These are phyloP conservation scores for Linanthus parryae DNA, from an alignment of 148 eudicot genomes.

Conservation along the genomic window DNA sequence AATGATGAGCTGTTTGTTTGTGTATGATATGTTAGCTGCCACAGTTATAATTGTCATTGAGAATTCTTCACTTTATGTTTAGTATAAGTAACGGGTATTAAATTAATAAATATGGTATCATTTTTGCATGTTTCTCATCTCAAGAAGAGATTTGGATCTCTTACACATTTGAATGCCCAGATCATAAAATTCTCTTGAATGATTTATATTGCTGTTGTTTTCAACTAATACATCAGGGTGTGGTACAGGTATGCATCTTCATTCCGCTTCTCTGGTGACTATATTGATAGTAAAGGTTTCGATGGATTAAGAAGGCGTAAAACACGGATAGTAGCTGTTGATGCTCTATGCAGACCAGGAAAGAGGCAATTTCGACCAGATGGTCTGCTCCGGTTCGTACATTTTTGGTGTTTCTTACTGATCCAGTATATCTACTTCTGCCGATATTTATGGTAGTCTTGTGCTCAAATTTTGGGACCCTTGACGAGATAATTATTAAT, in stretches of 20 bases:
- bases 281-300: constrained; percentile 42
- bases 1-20: too few relatives aligned
- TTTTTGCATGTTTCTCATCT: too few relatives aligned
- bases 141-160: too few relatives aligned
- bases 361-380: constrained; percentile 52
- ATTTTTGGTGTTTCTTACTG: neutral
- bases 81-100: too few relatives aligned
- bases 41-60: too few relatives aligned
- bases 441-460: too few relatives aligned
- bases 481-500: too few relatives aligned
- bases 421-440: neutral
- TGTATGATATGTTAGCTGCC: too few relatives aligned
- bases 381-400: constrained; percentile 54
- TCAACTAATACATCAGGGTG: constrained; percentile 8
- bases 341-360: constrained; percentile 72
- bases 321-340: constrained; percentile 79
- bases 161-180: too few relatives aligned
- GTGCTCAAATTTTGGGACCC: too few relatives aligned
- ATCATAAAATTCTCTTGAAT: neutral
- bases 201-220: neutral
- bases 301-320: constrained; percentile 70
- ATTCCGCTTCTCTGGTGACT: constrained; percentile 69
- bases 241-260: constrained; percentile 68
- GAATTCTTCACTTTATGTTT: too few relatives aligned
- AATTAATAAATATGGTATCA: too few relatives aligned